Evolutionary conservation across 164 flowering plant species (phyloP), one percentile per base, ranked within the genome.

Genomic region (Piper betle): DNA sequence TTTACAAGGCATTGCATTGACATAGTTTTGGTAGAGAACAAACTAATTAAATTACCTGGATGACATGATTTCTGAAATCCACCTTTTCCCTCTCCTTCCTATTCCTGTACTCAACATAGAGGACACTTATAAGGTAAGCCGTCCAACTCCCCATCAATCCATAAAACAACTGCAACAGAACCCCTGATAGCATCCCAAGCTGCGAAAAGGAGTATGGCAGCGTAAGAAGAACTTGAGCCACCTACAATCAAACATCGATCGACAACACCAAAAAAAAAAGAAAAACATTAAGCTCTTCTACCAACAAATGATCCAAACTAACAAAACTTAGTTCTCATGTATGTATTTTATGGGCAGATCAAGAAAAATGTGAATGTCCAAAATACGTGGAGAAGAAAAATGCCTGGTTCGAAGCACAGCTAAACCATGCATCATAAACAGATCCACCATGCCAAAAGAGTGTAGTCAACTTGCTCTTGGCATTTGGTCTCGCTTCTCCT

Each of bases 71-170:
- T 59, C 80, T 81, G 79, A 86, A 86, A 73, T 75, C 80, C 72
- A 79, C 78, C 59, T 82, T 82, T 65, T 81, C 83, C 57, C 80
- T 86, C 69, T 86, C 89, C 64, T 81, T 86, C 61, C 89, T 72
- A 60, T 72, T 84, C 33, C 93, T 68, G 71, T 84, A 86, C 71
- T 86, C 93, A 18, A 86, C 72, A 66, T 86, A 86, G 17, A 86
- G 83, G 13, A 80, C 74, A 67, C 87, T 84, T 52, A 86, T 84
- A 42, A 84, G 81, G 55, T 86, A 86, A 11, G 89, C 89, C 50
- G 93, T 86, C 85, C 87, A 86, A 69, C 93, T 81, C 15, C 92
- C 92, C 55, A 86, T 40, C 42, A 86, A 3, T 0, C 92, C 92
- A 71, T 86, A 86, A 50, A 82, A 84, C 20, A 86, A 57, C 66